A percentile compares a stretch with the other conserved stretches of the same genome.
Conservation (phyloP, 805 yeast genomes). For the Scheffersomyces stipitis region DNA sequence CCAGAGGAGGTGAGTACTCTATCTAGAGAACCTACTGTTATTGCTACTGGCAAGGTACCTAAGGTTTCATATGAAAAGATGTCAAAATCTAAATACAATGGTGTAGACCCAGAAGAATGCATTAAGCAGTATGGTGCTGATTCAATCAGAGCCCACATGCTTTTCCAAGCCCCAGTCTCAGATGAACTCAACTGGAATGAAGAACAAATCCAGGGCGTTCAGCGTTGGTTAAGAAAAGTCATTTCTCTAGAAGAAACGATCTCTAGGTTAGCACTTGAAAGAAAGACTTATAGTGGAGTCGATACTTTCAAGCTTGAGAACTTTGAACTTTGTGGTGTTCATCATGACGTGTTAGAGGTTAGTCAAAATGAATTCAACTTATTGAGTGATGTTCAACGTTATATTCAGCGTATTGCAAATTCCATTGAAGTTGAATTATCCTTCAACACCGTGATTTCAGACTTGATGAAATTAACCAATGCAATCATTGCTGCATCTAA, state of each 20-base stretch:
- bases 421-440: slow-evolving; percentile 61
- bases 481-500: slow-evolving; percentile 41
- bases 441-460: slow-evolving; percentile 84
- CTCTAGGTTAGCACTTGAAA: slow-evolving; percentile 1
- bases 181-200: slow-evolving; percentile 92
- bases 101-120: slow-evolving; percentile 84
- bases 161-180: slow-evolving; percentile 86
- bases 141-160: slow-evolving; percentile 87
- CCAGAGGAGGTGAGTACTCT: slow-evolving; percentile 67
- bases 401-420: slow-evolving; percentile 50
- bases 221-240: slow-evolving; percentile 79
- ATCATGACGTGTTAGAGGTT: slow-evolving; percentile 18
- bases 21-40: slow-evolving; percentile 45
- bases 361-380: slow-evolving; percentile 50
- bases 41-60: slow-evolving; percentile 52
- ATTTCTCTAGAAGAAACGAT: slow-evolving; percentile 28
- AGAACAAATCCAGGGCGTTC: slow-evolving; percentile 77
- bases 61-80: slow-evolving; percentile 75
- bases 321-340: slow-evolving; percentile 19
- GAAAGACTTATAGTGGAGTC: slow-evolving; percentile 1
- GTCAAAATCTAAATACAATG: slow-evolving; percentile 95
- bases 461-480: slow-evolving; percentile 80
- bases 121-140: slow-evolving; percentile 84
- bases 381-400: slow-evolving; percentile 56
- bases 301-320: slow-evolving; percentile 9